phyloP scores from a whole-genome alignment of 306 rosid species.

The Vigna angularis region DNA sequence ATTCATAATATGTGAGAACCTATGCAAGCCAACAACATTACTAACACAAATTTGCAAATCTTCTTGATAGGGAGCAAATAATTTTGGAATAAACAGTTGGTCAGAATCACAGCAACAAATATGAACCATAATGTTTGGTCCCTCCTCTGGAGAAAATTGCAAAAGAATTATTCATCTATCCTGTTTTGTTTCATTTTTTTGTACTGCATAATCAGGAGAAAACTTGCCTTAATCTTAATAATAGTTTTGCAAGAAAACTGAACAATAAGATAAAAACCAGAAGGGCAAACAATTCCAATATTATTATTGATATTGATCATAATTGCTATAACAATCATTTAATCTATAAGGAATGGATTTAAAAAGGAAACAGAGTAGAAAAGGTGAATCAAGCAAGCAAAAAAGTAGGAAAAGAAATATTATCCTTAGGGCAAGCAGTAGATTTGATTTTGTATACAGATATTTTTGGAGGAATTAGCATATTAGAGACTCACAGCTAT shows the following conservation, averaged over 20 bases:
- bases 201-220: constrained; percentile 45
- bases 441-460: neutral
- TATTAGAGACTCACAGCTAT: constrained; percentile 45
- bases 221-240: neutral
- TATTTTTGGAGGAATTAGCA: constrained; percentile 19
- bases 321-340: constrained; percentile 4
- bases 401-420: neutral
- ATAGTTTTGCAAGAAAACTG: constrained; percentile 36
- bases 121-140: constrained; percentile 24
- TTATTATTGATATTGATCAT: neutral
- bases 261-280: constrained; percentile 26
- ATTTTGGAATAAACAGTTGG: constrained; percentile 18
- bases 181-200: constrained; percentile 31
- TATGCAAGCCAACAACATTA: neutral
- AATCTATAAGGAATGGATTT: neutral
- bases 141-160: constrained; percentile 34
- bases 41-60: neutral
- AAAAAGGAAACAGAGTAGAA: constrained; percentile 28
- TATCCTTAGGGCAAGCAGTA: constrained; percentile 19
- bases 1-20: constrained; percentile 3
- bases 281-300: constrained; percentile 13
- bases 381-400: neutral
- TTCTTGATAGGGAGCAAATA: constrained; percentile 6
- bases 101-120: constrained; percentile 11
- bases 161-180: constrained; percentile 30